Evolutionary conservation across 495 filamentous ascomycete species (phyloP).

Genomic region (Tetracladium marchalianum): DNA sequence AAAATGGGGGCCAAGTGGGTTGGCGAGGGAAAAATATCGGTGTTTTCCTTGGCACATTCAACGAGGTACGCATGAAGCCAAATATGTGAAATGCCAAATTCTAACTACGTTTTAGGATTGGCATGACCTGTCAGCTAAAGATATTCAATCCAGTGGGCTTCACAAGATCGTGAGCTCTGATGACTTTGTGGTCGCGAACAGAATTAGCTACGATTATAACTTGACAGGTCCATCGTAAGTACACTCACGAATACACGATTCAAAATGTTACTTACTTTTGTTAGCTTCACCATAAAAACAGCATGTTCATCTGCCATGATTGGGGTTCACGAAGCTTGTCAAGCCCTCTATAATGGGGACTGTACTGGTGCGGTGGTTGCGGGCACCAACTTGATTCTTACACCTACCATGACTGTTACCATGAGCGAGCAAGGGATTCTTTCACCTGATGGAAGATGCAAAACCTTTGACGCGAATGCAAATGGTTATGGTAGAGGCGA

Average conservation of each 20-base stretch:
- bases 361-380: conserved; percentile 21
- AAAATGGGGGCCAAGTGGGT: conserved; percentile 4
- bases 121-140: no score
- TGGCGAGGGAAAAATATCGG: conserved; percentile 9
- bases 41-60: conserved; percentile 10
- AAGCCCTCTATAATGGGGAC: conserved; percentile 10
- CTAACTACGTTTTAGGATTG: no score
- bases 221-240: conserved; percentile 45
- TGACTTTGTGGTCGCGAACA: conserved; percentile 55
- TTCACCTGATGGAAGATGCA: conserved; percentile 31
- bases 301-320: conserved; percentile 41
- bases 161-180: conserved; percentile 27
- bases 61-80: conserved; percentile 26
- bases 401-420: background rate
- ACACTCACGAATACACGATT: no score
- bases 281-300: conserved; percentile 68
- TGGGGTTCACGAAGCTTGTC: conserved; percentile 35
- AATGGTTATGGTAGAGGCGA: conserved; percentile 60
- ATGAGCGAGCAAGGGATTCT: conserved; percentile 25
- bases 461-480: conserved; percentile 40
- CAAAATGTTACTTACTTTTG: no score
- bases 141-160: conserved; percentile 39
- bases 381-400: conserved; percentile 16
- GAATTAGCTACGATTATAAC: conserved; percentile 48
- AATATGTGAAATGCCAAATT: no score